Base-by-base conservation (phyloP, 2,329 filamentous ascomycete species). In the Elsinoe fawcettii region DNA sequence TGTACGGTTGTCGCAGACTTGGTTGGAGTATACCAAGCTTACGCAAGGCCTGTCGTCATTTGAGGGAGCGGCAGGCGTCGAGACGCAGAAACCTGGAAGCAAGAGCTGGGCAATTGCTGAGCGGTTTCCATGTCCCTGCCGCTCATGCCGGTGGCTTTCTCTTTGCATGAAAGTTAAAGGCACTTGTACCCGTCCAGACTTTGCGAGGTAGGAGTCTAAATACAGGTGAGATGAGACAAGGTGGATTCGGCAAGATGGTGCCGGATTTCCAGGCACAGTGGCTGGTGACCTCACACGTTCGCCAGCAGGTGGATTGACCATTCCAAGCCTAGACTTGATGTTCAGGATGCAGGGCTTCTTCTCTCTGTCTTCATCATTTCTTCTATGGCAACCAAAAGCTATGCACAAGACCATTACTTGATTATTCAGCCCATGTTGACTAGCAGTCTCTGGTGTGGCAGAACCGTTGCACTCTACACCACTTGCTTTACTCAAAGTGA, bases 11-110 rank as follows among this genome's bases (percentile, higher is more conserved):
- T 25, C 25, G 20, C 41, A 27, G 12, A 9, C 41, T 46, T 46
- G 41, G 41, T 27, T 32, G 25, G 14, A 25, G 25, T 32, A 51
- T 51, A 51, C 25, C 46, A 51, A 53, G 49, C 49, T 53, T 53
- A 39, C 49, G 34, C 49, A 32, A 49, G 44, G 20, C 30, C 49
- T 53, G 49, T 53, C 49, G 49, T 53, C 49, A 53, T 53, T 39
- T 37, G 8, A 27, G 49, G 49, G 22, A 53, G 49, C 49, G 18
- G 25, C 49, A 39, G 32, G 34, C 49, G 46, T 53, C 27, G n/a
- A 53, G 18, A 25, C 49, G 14, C 18, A 27, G 32, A 53, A 53
- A 36, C 49, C 23, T 18, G 49, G 14, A 53, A 53, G 49, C 30
- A 18, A 53, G 30, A 32, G 3, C 49, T 37, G 8, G 18, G 32